Conservation (phyloP, 2,329 filamentous ascomycete species). For the Lojkania enalia region DNA sequence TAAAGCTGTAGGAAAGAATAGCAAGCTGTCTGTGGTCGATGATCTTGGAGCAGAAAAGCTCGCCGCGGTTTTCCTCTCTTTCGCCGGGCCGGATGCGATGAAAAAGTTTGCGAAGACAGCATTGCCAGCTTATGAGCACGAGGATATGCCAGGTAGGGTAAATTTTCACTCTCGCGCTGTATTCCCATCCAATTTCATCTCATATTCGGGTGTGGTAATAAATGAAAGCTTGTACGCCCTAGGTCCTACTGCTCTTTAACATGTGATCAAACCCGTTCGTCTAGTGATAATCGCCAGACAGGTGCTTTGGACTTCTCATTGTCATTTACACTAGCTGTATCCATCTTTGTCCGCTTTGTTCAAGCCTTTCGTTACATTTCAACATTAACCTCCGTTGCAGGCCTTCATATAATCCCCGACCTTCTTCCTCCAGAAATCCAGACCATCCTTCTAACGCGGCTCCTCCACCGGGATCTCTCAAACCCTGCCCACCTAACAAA, state of each 20-base stretch:
- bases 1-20: too few species aligned
- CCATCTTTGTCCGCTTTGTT: background rate
- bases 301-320: too few species aligned
- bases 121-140: constrained; percentile 62
- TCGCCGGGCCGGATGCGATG: constrained; percentile 20
- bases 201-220: too few species aligned
- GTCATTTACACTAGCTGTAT: too few species aligned
- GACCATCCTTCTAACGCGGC: constrained; percentile 66
- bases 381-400: too few species aligned
- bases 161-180: constrained; percentile 6
- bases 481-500: constrained; percentile 81
- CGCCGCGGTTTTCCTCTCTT: constrained; percentile 27
- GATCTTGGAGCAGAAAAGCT: too few species aligned
- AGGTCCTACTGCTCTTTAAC: too few species aligned
- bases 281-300: too few species aligned
- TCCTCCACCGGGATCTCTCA: constrained; percentile 78
- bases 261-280: too few species aligned
- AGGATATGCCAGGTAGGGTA: constrained; percentile 67
- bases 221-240: too few species aligned
- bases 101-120: constrained; percentile 1
- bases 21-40: too few species aligned
- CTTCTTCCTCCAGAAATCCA: constrained; percentile 74
- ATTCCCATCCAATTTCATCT: background rate
- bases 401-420: constrained; percentile 75
- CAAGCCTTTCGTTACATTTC: too few species aligned